Evolutionary conservation across 1,284 basidiomycete genomes (phyloP).

Genomic region (Malassezia yamatoensis): DNA sequence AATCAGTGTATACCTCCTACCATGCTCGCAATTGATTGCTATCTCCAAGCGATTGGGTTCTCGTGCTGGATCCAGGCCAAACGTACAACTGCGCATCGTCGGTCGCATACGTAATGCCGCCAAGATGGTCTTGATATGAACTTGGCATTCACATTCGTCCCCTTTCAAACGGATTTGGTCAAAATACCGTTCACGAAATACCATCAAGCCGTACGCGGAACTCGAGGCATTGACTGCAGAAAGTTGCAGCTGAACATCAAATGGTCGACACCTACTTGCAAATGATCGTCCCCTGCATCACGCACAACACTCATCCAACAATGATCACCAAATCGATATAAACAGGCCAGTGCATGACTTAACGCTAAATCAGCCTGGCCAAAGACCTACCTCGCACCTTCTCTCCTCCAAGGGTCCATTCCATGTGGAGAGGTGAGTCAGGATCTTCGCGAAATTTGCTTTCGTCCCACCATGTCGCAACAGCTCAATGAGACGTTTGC

Average conservation of each 20-base stretch:
- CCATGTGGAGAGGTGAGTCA: constrained; percentile 11
- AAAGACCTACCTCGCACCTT: constrained; percentile 1
- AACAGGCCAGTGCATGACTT: constrained; percentile 3
- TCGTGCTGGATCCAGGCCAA: neutral
- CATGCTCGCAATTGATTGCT: constrained; percentile 2
- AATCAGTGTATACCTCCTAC: neutral
- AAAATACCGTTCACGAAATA: constrained; percentile 30
- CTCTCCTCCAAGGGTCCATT: constrained; percentile 6
- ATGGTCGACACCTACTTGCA: neutral
- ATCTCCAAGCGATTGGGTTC: constrained; percentile 1
- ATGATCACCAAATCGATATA: constrained; percentile 11
- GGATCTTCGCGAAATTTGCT: neutral
- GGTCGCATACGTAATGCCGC: constrained; percentile 24
- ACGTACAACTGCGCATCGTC: constrained; percentile 4
- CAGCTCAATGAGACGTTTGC: constrained; percentile 9
- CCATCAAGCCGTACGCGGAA: constrained; percentile 37
- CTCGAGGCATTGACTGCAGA: constrained; percentile 34
- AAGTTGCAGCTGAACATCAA: constrained; percentile 22
- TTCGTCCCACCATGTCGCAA: constrained; percentile 10
- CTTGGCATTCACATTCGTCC: constrained; percentile 24
- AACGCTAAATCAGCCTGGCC: constrained; percentile 6
- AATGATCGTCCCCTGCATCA: neutral
- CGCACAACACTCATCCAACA: constrained; percentile 10
- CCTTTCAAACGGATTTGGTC: constrained; percentile 9
- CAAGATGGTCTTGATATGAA: constrained; percentile 27